Conservation (phyloP, 768 basidiomycete genomes). For the Boletus huronensis region DNA sequence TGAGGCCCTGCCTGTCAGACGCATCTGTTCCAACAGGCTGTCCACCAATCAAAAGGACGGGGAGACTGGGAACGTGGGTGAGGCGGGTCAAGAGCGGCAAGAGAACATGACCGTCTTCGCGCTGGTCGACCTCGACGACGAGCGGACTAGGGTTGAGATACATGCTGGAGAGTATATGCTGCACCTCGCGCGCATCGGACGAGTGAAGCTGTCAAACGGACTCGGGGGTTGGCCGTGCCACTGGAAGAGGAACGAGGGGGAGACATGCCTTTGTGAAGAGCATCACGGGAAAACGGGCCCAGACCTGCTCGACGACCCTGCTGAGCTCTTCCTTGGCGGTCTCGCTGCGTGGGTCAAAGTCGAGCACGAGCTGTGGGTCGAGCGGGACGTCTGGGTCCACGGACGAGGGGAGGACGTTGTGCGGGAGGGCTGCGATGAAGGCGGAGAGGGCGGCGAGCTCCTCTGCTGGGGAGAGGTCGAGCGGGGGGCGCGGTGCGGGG, state of each 20-base stretch:
- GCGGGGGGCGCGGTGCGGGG: slow-evolving; percentile 32
- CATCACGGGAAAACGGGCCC: slow-evolving; percentile 71
- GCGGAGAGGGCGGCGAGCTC: slow-evolving; percentile 74
- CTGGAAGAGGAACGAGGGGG: background rate
- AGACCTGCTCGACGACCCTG: slow-evolving; percentile 59
- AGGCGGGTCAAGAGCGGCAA: slow-evolving; percentile 59
- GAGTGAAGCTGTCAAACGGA: slow-evolving; percentile 50
- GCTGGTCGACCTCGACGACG: slow-evolving; percentile 68
- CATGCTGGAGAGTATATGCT: slow-evolving; percentile 51
- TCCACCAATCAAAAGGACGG: slow-evolving; percentile 69
- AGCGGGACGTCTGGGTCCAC: slow-evolving; percentile 64
- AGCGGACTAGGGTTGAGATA: slow-evolving; percentile 60
- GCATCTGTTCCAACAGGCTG: slow-evolving; percentile 42
- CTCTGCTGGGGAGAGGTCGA: slow-evolving; percentile 49
- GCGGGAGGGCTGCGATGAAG: slow-evolving; percentile 69
- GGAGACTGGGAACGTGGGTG: slow-evolving; percentile 51
- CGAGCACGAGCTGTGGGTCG: slow-evolving; percentile 78
- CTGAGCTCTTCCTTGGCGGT: slow-evolving; percentile 59
- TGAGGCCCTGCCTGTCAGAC: slow-evolving; percentile 14
- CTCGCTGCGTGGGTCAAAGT: slow-evolving; percentile 72
- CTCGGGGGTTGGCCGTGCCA: slow-evolving; percentile 7
- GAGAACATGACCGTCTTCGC: slow-evolving; percentile 66
- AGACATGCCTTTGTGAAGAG: slow-evolving; percentile 64
- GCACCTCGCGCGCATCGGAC: slow-evolving; percentile 62
- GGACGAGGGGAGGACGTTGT: slow-evolving; percentile 66